A percentile compares a stretch with the other conserved stretches of the same genome.
Conservation (phyloP, 2,329 filamentous ascomycete species). For the Emmonsia crescens region DNA sequence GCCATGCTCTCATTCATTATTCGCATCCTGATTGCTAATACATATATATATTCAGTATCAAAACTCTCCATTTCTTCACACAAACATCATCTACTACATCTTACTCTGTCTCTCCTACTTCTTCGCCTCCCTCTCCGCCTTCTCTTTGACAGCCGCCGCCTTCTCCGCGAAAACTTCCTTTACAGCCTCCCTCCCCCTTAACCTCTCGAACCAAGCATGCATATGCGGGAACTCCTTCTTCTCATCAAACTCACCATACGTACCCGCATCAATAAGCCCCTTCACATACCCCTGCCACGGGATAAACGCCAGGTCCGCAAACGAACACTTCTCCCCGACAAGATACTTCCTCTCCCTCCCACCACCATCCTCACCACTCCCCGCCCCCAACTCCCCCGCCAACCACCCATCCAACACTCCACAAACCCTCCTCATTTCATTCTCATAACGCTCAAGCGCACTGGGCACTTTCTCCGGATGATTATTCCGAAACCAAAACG, state of each 20-base stretch:
- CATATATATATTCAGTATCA: no score
- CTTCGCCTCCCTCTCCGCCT: not conserved
- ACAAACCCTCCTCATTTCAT: conserved; percentile 38
- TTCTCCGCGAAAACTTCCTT: not conserved
- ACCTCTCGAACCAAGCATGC: not conserved
- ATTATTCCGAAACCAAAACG: conserved; percentile 27
- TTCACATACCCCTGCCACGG: not conserved
- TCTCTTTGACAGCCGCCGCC: not conserved
- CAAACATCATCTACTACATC: no score
- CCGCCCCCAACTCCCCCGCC: not conserved
- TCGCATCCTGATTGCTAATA: no score
- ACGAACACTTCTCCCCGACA: not conserved
- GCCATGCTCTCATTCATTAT: no score
- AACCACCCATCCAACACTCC: conserved; percentile 35
- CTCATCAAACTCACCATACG: not conserved
- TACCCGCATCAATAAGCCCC: not conserved
- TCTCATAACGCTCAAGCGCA: conserved; percentile 38
- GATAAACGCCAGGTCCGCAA: not conserved
- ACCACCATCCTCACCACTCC: not conserved
- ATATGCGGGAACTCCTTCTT: not conserved
- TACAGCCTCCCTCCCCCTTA: not conserved
- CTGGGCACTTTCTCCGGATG: conserved; percentile 35
- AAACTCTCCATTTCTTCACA: no score
- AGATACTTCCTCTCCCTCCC: not conserved
- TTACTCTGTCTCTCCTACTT: no score